These are phyloP conservation scores for Pichia sp. DNA, from an alignment of 1,139 yeast genomes.

Conservation along the genomic window DNA sequence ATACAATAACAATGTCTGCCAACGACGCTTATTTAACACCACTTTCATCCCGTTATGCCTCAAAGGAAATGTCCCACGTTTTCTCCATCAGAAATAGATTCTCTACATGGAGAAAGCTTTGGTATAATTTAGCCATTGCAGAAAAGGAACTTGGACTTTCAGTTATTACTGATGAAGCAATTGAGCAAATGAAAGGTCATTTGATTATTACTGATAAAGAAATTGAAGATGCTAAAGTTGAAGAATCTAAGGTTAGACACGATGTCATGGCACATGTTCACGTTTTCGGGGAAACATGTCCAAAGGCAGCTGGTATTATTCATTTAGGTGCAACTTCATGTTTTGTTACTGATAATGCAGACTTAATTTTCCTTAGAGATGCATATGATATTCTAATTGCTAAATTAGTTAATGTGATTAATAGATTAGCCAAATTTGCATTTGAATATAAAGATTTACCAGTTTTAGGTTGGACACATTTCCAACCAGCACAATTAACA, in stretches of 20 bases:
- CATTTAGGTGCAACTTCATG: constrained; percentile 99
- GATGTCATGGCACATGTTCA: constrained; percentile 99
- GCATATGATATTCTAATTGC: constrained; percentile 92
- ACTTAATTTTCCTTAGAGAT: constrained; percentile 88
- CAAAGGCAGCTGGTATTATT: constrained; percentile 95
- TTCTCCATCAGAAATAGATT: constrained; percentile 91
- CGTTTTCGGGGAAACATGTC: constrained; percentile 85
- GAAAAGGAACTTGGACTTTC: constrained; percentile 84
- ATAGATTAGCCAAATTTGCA: constrained; percentile 84
- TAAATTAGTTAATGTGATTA: constrained; percentile 90
- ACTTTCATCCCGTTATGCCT: constrained; percentile 92
- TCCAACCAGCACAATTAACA: constrained; percentile 98
- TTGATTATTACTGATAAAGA: constrained; percentile 87
- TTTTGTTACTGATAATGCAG: constrained; percentile 97
- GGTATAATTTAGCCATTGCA: constrained; percentile 94
- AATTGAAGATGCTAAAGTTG: constrained; percentile 78
- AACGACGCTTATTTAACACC: constrained; percentile 83
- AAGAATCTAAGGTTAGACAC: constrained; percentile 97
- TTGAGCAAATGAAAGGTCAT: constrained; percentile 74
- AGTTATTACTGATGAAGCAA: constrained; percentile 84
- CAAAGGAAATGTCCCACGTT: constrained; percentile 90
- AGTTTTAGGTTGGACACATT: constrained; percentile 98
- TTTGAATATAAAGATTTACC: constrained; percentile 90
- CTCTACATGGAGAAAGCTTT: constrained; percentile 96
- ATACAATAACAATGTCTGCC: constrained; percentile 18